Percentiles rank a stretch among this genome's conserved stretches.
These are phyloP conservation scores for Penicillium alfredii DNA, from an alignment of 495 filamentous ascomycete species.

Conservation along the genomic window DNA sequence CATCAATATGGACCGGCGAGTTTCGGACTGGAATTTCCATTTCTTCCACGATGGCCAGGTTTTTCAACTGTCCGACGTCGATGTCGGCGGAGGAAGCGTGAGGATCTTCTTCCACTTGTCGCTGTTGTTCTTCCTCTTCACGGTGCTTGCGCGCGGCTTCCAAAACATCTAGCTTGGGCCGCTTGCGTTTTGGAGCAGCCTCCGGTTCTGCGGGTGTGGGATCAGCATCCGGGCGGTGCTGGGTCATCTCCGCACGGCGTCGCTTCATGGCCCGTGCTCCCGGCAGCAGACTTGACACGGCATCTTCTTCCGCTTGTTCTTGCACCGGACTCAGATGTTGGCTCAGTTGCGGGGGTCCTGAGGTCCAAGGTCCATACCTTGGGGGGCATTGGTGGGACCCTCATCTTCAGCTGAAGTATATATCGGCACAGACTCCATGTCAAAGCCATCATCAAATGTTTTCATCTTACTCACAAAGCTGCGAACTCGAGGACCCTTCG, in stretches of 20 bases:
- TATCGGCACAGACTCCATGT: constrained; percentile 39
- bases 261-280: constrained; percentile 68
- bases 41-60: constrained; percentile 72
- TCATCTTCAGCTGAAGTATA: constrained; percentile 23
- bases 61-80: constrained; percentile 64
- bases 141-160: constrained; percentile 61
- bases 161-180: constrained; percentile 62
- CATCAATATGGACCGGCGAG: constrained; percentile 24
- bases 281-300: constrained; percentile 62
- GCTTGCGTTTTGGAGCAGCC: constrained; percentile 30
- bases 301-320: constrained; percentile 44
- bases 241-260: constrained; percentile 37
- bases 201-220: constrained; percentile 13
- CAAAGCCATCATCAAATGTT: constrained; percentile 61
- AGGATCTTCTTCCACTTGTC: constrained; percentile 38
- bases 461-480: constrained; percentile 60
- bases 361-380: constrained; percentile 25
- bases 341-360: constrained; percentile 5
- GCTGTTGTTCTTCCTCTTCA: constrained; percentile 48
- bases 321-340: constrained; percentile 21
- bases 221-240: constrained; percentile 7
- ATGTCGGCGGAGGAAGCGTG: constrained; percentile 50
- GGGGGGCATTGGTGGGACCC: constrained; percentile 9
- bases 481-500: constrained; percentile 30
- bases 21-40: constrained; percentile 54